Evolutionary conservation across 2,329 filamentous ascomycete genomes (phyloP), one percentile per base, ranked within the genome.

Genomic region (Microdochium bolleyi): DNA sequence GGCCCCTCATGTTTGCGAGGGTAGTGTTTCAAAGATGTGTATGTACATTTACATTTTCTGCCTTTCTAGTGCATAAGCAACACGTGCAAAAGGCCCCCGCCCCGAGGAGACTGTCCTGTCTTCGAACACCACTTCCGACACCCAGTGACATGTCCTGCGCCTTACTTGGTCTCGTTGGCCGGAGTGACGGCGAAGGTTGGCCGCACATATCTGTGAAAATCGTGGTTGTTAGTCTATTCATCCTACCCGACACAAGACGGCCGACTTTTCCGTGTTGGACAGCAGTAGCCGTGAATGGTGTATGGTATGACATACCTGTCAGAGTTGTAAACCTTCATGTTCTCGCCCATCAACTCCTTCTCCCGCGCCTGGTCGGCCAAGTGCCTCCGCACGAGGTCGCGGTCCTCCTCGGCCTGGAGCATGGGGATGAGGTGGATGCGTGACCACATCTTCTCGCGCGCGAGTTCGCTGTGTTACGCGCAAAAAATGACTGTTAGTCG

Each of bases 391-490:
- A 96, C 92, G 69, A 92, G 87, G 73, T 99, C 94, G 56, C 94
- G 87, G 76, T 99, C 94, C 72, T 96, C 91, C 69, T 99, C 94
- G 53, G 94, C 94, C 70, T 97, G 92, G 58, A 99, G 83, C 58
- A 96, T 76, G 54, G 94, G 94, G 65, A 92, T 94, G 58, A 99
- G 80, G 74, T 97, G 84, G 73, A 99, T 95, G 67, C 94, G 87
- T 56, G 89, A 84, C 94, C 94, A 99, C 83, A 96, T 94, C 79
- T 97, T 99, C 69, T 99, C 94, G 63, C 94, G 89, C 58, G 85
- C 89, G 61, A 96, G 85, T 73, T 99, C 94, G 67, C 92, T 96
- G 64, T 10, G 25, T 37, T 1, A 38, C 4, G 22, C n/a, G n/a
- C n/a, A n/a, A n/a, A n/a, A n/a, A n/a, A n/a, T n/a, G n/a, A n/a